These are phyloP conservation scores for Teratosphaeria pseudoeucalypti DNA, from an alignment of 2,329 filamentous ascomycete genomes.

Conservation along the genomic window DNA sequence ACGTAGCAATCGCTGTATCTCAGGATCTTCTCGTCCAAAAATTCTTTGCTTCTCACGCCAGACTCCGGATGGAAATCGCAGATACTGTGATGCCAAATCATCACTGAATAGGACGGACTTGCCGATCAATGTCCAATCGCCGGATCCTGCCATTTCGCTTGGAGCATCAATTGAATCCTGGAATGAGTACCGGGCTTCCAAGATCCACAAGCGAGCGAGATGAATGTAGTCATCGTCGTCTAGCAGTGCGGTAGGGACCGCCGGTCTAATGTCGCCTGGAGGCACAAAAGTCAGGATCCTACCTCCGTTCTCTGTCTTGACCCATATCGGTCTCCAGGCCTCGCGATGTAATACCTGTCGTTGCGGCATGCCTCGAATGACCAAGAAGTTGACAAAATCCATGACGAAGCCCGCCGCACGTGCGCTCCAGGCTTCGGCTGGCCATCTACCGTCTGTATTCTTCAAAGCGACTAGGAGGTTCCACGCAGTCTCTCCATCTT, in stretches of 20 bases:
- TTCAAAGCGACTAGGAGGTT: slow-evolving; percentile 27
- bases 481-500: slow-evolving; percentile 19
- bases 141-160: slow-evolving; percentile 13
- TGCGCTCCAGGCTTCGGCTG: slow-evolving; percentile 17
- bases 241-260: slow-evolving; percentile 20
- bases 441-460: slow-evolving; percentile 26
- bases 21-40: slow-evolving; percentile 12
- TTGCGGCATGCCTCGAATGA: slow-evolving; percentile 24
- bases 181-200: slow-evolving; percentile 19
- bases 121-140: slow-evolving; percentile 29
- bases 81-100: slow-evolving; percentile 16
- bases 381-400: slow-evolving; percentile 26
- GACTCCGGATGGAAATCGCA: slow-evolving; percentile 12
- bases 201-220: slow-evolving; percentile 27
- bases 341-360: slow-evolving; percentile 19
- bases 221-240: slow-evolving; percentile 22
- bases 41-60: slow-evolving; percentile 12
- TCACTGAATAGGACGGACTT: slow-evolving; percentile 34
- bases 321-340: slow-evolving; percentile 21
- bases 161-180: not conserved
- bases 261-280: slow-evolving; percentile 13
- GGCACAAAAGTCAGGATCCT: slow-evolving; percentile 24
- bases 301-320: slow-evolving; percentile 13
- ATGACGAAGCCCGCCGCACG: slow-evolving; percentile 23
- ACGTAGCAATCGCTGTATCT: slow-evolving; percentile 8